A percentile compares a stretch with the other conserved stretches of the same genome.
These are phyloP conservation scores for Parasarocladium wereldwijsianum DNA, from an alignment of 2,329 filamentous ascomycete species.

Conservation along the genomic window DNA sequence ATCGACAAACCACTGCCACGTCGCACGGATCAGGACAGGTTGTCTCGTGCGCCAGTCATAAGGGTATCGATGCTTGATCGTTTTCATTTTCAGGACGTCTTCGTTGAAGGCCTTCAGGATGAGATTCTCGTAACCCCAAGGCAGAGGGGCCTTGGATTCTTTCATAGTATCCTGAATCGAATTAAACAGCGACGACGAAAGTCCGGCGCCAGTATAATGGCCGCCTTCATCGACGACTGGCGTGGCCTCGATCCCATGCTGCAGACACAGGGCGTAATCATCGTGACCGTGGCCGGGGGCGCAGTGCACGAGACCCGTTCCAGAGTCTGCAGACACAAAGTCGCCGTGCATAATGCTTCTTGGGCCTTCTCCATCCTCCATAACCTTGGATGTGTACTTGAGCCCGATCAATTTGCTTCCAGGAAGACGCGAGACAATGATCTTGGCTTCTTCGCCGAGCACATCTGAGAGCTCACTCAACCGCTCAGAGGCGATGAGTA, in stretches of 20 bases:
- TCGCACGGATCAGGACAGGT: slow-evolving; percentile 81
- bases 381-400: slow-evolving; percentile 57
- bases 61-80: slow-evolving; percentile 81
- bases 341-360: slow-evolving; percentile 70
- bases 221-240: slow-evolving; percentile 77
- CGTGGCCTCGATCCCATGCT: slow-evolving; percentile 55
- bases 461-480: slow-evolving; percentile 40
- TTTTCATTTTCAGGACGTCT: slow-evolving; percentile 54
- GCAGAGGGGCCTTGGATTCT: too few relatives aligned
- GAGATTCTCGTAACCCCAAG: too few relatives aligned
- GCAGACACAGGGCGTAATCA: slow-evolving; percentile 72
- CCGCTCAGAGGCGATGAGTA: slow-evolving; percentile 60
- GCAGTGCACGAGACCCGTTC: slow-evolving; percentile 85
- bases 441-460: slow-evolving; percentile 34
- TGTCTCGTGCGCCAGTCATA: slow-evolving; percentile 96
- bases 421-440: slow-evolving; percentile 40
- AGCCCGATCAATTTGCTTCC: slow-evolving; percentile 53
- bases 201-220: slow-evolving; percentile 64
- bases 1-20: slow-evolving; percentile 96
- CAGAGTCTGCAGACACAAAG: slow-evolving; percentile 83
- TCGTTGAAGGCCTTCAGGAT: slow-evolving; percentile 55
- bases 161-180: slow-evolving; percentile 12
- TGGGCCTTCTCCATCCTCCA: slow-evolving; percentile 34
- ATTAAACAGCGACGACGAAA: slow-evolving; percentile 48
- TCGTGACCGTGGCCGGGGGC: slow-evolving; percentile 95